Base-by-base conservation (phyloP, 768 basidiomycete genomes). In the Xerocomellus amylosporus region DNA sequence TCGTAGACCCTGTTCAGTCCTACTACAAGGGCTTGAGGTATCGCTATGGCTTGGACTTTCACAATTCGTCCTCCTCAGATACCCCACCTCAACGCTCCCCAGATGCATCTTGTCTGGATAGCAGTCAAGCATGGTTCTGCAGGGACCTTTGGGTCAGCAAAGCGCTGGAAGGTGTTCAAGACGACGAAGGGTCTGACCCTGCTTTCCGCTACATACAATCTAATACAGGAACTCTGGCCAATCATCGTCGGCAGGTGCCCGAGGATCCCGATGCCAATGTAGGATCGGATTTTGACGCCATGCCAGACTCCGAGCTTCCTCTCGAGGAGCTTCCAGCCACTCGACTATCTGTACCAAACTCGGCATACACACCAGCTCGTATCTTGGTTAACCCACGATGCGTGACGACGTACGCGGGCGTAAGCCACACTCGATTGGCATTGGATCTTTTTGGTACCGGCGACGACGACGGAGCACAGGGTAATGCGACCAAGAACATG, bases 111-210 rank as follows among this genome's bases (percentile, higher is more conserved):
- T 99, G 97, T 69, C 81, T 98, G 64, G 97, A 98, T 70, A 95
- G 92, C 65, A 90, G 86, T 36, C 97, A 99, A 71, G 93, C 95
- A 33, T 98, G 92, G 90, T 98, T 99, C 76, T 99, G 97, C 64
- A 76, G 97, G 36, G 97, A 99, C 71, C 77, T 99, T 37, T 99
- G 97, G 97, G 80, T 93, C n/a, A 81, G 82, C 59, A 88, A 87
- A 43, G 96, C 96, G 1, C 76, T 79, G 26, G 89, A 90, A 46
- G 87, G 86, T 17, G 83, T 85, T 71, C 80, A 78, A 56, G 88
- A 83, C 55, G 76, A 77, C 56, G 74, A 74, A 34, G 70, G 56
- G 1, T 40, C 60, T 5, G 55, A 68, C 67, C 12, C 48, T 24
- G 30, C 36, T 15, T 49, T 48, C 40, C 56, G n/a, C 46, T 58